phyloP scores from a whole-genome alignment of 2,329 filamentous ascomycete species.

The Rutstroemia sp. region DNA sequence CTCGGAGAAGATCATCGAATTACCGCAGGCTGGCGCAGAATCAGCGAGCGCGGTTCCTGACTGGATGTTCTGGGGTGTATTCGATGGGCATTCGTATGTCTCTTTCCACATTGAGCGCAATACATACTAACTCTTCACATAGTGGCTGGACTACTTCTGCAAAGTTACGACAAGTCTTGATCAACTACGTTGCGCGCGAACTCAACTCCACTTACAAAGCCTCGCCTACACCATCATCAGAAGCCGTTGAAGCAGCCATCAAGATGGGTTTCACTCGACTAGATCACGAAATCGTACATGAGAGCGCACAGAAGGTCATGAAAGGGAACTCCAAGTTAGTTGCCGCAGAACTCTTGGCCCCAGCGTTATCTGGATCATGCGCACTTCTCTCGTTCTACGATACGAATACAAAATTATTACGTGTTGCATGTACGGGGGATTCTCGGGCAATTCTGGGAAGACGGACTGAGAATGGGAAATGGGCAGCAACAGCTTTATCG shows the following conservation, averaged over 20 bases:
- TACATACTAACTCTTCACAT: background rate
- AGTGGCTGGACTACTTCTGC: constrained; percentile 98
- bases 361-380: constrained; percentile 93
- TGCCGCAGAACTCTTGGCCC: constrained; percentile 84
- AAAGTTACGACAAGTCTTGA: constrained; percentile 85
- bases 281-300: constrained; percentile 90
- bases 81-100: constrained; percentile 85
- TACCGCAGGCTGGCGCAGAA: constrained; percentile 54
- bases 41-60: constrained; percentile 54
- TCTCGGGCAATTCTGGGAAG: constrained; percentile 91
- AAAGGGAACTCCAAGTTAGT: constrained; percentile 84
- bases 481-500: constrained; percentile 83
- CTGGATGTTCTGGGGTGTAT: constrained; percentile 99
- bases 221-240: constrained; percentile 61
- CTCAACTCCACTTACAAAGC: constrained; percentile 87
- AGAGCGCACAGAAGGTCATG: constrained; percentile 84
- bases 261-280: constrained; percentile 84
- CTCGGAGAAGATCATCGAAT: constrained; percentile 93
- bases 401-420: constrained; percentile 72
- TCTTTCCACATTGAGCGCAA: no score
- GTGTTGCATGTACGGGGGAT: constrained; percentile 94
- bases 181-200: constrained; percentile 87
- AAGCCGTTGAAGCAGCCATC: constrained; percentile 83
- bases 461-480: constrained; percentile 71
- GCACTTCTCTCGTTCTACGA: constrained; percentile 96